Conservation (phyloP, 768 basidiomycete species). For the Serpula lacrymans region DNA sequence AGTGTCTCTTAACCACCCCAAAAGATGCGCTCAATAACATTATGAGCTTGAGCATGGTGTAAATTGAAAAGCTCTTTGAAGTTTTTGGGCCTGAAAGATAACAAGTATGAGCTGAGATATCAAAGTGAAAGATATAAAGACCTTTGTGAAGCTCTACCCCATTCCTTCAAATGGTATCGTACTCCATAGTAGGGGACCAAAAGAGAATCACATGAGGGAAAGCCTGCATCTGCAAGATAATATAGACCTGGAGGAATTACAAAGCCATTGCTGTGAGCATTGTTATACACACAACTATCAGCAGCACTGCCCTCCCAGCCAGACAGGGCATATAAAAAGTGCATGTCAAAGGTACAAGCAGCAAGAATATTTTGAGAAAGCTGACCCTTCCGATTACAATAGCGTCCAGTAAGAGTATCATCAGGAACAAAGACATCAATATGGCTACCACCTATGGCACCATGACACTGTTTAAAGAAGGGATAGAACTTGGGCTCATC, state of each 20-base stretch:
- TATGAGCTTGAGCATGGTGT: conserved; percentile 16
- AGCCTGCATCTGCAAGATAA: conserved; percentile 28
- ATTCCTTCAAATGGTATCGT: conserved; percentile 38
- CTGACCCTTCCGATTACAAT: conserved; percentile 23
- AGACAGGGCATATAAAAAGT: conserved; percentile 19
- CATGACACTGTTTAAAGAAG: conserved; percentile 22
- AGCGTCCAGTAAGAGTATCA: conserved; percentile 12
- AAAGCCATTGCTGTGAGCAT: conserved; percentile 11
- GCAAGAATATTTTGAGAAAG: conserved; percentile 23
- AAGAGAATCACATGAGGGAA: conserved; percentile 23
- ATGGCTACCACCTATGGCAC: conserved; percentile 27
- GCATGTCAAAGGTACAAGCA: conserved; percentile 16
- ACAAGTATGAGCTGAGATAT: neutral
- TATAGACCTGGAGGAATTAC: conserved; percentile 13
- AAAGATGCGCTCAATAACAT: conserved; percentile 24
- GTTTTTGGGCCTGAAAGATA: conserved; percentile 11
- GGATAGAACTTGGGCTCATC: conserved; percentile 21
- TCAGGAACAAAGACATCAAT: conserved; percentile 19
- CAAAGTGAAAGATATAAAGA: neutral
- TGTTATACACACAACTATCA: conserved; percentile 15
- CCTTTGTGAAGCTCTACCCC: conserved; percentile 51
- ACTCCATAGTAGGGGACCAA: conserved; percentile 35
- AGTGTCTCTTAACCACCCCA: conserved; percentile 17
- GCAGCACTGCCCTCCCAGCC: conserved; percentile 29
- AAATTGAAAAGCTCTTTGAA: conserved; percentile 22